Evolutionary conservation across 2,329 filamentous ascomycete genomes (phyloP).

Genomic region (Trichoderma pleuroti): DNA sequence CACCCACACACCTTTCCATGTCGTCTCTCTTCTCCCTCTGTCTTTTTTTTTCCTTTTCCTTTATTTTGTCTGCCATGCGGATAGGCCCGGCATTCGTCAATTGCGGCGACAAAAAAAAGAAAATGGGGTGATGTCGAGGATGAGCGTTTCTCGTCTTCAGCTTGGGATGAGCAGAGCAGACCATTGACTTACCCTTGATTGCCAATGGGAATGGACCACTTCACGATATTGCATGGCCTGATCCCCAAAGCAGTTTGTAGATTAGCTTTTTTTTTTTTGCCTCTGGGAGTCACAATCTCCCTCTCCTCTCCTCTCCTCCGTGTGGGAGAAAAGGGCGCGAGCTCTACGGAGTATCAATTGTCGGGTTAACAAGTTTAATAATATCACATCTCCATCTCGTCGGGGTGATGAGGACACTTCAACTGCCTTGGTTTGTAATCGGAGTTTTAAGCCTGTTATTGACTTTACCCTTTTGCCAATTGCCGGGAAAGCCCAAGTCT

Average conservation of each 20-base stretch:
- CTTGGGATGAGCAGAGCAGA: background rate
- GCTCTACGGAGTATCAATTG: slow-evolving; percentile 9
- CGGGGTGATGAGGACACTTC: background rate
- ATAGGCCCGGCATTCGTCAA: background rate
- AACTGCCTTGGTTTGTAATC: background rate
- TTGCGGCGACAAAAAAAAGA: background rate
- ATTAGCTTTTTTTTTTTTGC: background rate
- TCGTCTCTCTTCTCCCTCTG: background rate
- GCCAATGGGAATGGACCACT: background rate
- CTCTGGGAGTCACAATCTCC: background rate
- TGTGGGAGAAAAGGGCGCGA: background rate
- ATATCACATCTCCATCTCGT: background rate
- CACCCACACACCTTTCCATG: background rate
- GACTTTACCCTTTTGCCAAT: slow-evolving; percentile 7
- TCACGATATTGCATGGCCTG: slow-evolving; percentile 4
- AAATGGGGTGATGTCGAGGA: background rate
- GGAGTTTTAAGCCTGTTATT: slow-evolving; percentile 3
- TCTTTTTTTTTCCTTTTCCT: background rate
- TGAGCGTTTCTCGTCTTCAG: background rate
- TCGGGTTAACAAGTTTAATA: slow-evolving; percentile 12
- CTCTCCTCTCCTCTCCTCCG: background rate
- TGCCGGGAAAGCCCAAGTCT: background rate
- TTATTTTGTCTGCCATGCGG: background rate
- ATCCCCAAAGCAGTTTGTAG: background rate
- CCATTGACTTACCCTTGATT: background rate